These are phyloP conservation scores for Aspergillus awamori DNA, from an alignment of 2,329 filamentous ascomycete genomes.

Conservation along the genomic window DNA sequence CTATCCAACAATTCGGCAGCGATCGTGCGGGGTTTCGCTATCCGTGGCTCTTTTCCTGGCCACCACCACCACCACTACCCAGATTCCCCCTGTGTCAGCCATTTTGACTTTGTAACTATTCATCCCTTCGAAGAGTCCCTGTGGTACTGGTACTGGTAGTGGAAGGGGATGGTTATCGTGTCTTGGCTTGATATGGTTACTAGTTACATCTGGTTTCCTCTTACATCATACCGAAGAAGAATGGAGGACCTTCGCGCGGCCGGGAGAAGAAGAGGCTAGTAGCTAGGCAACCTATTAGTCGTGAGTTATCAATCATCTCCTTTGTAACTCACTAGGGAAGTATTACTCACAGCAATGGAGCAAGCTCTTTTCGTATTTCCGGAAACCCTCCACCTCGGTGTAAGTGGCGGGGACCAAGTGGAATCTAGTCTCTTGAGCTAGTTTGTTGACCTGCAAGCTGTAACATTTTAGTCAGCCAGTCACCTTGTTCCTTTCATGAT, in stretches of 20 bases:
- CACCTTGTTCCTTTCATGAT: not conserved
- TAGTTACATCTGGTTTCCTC: not conserved
- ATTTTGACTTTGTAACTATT: no score
- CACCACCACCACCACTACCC: not conserved
- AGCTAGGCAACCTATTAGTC: no score
- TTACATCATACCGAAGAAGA: not conserved
- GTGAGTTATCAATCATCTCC: no score
- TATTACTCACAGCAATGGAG: not conserved
- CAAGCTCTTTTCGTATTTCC: not conserved
- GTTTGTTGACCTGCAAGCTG: not conserved
- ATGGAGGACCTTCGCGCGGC: not conserved
- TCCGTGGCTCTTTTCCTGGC: not conserved
- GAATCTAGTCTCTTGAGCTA: not conserved
- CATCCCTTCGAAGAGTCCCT: not conserved
- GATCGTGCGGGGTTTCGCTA: conserved; percentile 3
- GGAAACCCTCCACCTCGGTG: not conserved
- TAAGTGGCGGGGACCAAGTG: not conserved
- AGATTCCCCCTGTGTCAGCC: not conserved
- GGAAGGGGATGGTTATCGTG: not conserved
- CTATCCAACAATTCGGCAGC: not conserved
- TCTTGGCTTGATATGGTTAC: no score
- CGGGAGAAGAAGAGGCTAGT: not conserved
- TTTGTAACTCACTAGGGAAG: no score
- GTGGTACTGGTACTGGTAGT: not conserved
- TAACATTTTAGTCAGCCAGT: not conserved